phyloP scores from a whole-genome alignment of 306 rosid genomes.

The Hippophae tibetana region DNA sequence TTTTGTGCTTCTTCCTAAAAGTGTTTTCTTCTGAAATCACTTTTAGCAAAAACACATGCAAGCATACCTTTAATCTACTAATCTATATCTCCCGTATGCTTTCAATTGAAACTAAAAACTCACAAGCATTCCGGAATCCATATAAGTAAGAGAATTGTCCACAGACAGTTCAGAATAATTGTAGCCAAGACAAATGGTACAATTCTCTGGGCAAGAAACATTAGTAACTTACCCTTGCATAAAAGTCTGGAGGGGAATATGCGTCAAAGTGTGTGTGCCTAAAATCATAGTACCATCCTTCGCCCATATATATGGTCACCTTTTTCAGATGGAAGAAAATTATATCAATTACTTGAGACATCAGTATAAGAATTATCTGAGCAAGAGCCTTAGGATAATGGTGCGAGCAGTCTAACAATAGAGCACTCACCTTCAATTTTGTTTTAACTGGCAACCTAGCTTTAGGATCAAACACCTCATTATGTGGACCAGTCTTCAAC shows the following conservation, averaged over 20 bases:
- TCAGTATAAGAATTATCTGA: constrained; percentile 4
- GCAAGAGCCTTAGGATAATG: constrained; percentile 3
- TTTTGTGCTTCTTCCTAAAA: too few relatives aligned
- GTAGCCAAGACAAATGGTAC: background rate
- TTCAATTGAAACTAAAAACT: too few relatives aligned
- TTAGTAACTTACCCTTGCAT: constrained; percentile 63
- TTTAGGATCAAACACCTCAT: constrained; percentile 66
- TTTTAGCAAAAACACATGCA: too few relatives aligned
- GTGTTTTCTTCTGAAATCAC: too few relatives aligned
- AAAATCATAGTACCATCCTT: constrained; percentile 95
- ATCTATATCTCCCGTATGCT: too few relatives aligned
- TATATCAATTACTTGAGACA: constrained; percentile 15
- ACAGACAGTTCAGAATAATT: background rate
- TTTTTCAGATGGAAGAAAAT: constrained; percentile 24
- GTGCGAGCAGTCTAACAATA: constrained; percentile 4
- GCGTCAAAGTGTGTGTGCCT: constrained; percentile 74
- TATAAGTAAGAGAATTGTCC: background rate
- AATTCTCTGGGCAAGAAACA: constrained; percentile 7
- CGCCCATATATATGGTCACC: constrained; percentile 92
- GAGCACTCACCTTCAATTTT: constrained; percentile 59
- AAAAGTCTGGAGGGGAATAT: constrained; percentile 94
- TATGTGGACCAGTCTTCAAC: constrained; percentile 35
- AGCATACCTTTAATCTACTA: too few relatives aligned
- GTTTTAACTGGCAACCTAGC: constrained; percentile 45
- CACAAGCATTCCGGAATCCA: background rate